Base-by-base conservation (phyloP, 2,329 filamentous ascomycete species). In the Aspergillaceae sp. region DNA sequence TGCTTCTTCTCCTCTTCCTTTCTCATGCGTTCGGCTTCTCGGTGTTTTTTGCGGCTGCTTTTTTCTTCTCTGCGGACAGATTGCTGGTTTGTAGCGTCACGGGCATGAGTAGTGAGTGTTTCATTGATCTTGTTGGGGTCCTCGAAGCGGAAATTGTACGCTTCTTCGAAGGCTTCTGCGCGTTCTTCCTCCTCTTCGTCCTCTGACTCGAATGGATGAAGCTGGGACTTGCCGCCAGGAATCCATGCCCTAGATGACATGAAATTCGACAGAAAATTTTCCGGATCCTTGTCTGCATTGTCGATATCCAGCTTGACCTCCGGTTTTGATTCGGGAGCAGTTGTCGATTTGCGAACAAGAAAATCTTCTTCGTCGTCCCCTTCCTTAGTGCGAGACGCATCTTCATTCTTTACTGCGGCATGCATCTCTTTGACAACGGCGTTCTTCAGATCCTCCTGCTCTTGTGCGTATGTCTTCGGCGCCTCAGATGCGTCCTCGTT, bases 131-230 rank as follows among this genome's bases (percentile, higher is more conserved):
- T 89, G 49, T 78, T 78, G 0, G 92, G 89, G 58, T 97, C 87
- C 64, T 98, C 92, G 60, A 98, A 98, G 32, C 92, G 85, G 69
- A 96, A 71, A 70, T 98, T 98, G 72, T 95, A 98, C 4, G 90
- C 90, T 53, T 86, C 78, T 69, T 98, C 92, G 59, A 91, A 94
- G 50, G 84, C 81, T 40, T 97, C 91, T 28, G 90, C 90, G 40
- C 80, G 77, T 29, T 79, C 76, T 29, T 86, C 80, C 38, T 87
- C 78, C 5, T 82, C 79, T n/a, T 81, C 87, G 43, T 96, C 89
- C 56, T 98, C 92, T 0, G 89, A 95, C 61, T 96, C 88, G 47
- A 98, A 86, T 0, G 90, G 86, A 56, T 90, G 76, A 68, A 87
- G 89, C 37, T 78, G 77, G 26, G 79, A 74, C 37, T 74, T 75